Evolutionary conservation across 164 flowering plant species (phyloP), one percentile per base, ranked within the genome.

Genomic region (Platanus orientalis): DNA sequence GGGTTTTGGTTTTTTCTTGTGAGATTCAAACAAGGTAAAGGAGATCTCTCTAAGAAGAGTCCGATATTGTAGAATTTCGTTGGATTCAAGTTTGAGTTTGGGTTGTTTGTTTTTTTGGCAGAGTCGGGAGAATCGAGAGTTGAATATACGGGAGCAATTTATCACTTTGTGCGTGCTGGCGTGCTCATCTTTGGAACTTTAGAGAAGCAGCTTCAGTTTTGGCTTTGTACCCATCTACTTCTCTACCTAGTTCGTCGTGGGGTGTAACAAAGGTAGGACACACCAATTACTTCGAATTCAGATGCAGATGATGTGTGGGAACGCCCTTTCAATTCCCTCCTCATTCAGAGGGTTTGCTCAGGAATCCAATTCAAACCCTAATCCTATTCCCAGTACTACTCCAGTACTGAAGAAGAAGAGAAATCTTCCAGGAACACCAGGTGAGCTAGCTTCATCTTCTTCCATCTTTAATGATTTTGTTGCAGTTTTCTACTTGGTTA

Each of bases 261-360:
- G 50, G 60, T 45, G 61, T 28, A 39, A 32, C 32, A 26, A 23
- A 26, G 7, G 21, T 7, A 21, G 19, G n/a, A 45, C 48, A 10
- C 47, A 3, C 10, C 16, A 42, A 30, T 52, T 53, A n/a, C 19
- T 26, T 34, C 26, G 58, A 24, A 28, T 45, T 45, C 28, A 42
- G 32, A 63, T 50, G 70, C 64, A 73, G 54, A 75, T 75, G 80
- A 78, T 81, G 77, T 71, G 81, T 55, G 74, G 79, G 42, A 81
- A 80, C 53, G 57, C 64, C n/a, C 78, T 75, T 68, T 75, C 84
- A 13, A 32, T 74, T 27, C 75, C 81, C 25, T 29, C 77, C 57
- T 65, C 84, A 1, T 39, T 72, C 14, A 62, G 51, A 55, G 62
- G 51, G 64, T 53, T 60, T 60, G n/a, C 59, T 67, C 59, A 67